Percentiles rank a stretch among this genome's conserved stretches.
Evolutionary conservation across 257 asterid genomes (phyloP).

Genomic region (Petunia secreta): DNA sequence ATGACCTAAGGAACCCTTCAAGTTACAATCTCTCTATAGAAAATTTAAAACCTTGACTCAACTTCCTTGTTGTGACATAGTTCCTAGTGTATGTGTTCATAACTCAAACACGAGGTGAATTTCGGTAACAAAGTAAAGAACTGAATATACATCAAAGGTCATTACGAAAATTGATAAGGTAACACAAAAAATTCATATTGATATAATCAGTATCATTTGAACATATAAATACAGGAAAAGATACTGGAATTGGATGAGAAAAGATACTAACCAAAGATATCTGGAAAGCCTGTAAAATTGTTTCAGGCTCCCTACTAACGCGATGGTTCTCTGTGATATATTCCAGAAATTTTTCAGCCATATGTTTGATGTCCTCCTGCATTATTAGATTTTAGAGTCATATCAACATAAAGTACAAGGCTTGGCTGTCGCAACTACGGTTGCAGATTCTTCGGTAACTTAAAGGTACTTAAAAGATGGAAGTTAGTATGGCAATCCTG

Average conservation of each 20-base stretch:
- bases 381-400: constrained; percentile 19
- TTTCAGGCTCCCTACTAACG: constrained; percentile 35
- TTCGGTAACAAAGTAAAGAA: too few relatives aligned
- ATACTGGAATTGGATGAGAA: background rate
- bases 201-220: background rate
- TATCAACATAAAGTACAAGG: background rate
- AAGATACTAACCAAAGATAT: constrained; percentile 38
- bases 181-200: too few relatives aligned
- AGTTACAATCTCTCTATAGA: too few relatives aligned
- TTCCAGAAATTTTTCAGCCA: constrained; percentile 32
- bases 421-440: background rate
- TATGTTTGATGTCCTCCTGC: constrained; percentile 34
- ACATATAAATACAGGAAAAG: background rate
- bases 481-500: constrained; percentile 16
- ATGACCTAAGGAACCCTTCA: too few relatives aligned
- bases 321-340: constrained; percentile 36
- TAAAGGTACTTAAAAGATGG: background rate
- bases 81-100: too few relatives aligned
- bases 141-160: too few relatives aligned
- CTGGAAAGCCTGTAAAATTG: constrained; percentile 39
- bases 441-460: background rate
- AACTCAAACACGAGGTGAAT: too few relatives aligned
- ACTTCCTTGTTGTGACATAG: too few relatives aligned
- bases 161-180: too few relatives aligned
- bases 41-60: too few relatives aligned